These are phyloP conservation scores for Penicillium italicum DNA, from an alignment of 2,329 filamentous ascomycete genomes.

Conservation along the genomic window DNA sequence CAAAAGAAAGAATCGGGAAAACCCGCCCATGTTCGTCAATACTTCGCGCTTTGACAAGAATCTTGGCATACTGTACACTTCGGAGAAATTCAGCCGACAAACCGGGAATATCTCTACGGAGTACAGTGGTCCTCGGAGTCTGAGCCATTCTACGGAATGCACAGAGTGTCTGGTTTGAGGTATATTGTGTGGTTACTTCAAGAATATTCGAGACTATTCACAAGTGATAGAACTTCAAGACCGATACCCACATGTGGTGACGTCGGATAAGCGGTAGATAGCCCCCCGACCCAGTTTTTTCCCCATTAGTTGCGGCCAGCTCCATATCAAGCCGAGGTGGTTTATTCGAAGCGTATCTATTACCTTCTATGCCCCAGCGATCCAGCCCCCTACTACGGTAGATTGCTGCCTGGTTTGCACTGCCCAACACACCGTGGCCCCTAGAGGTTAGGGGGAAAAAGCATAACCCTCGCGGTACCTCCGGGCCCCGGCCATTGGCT, in stretches of 20 bases:
- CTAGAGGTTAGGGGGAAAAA: neutral
- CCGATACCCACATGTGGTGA: slow-evolving; percentile 17
- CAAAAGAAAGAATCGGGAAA: slow-evolving; percentile 1
- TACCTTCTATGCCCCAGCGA: neutral
- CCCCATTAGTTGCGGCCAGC: slow-evolving; percentile 8
- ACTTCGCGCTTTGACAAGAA: slow-evolving; percentile 7
- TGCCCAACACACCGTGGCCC: neutral
- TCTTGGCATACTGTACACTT: slow-evolving; percentile 3
- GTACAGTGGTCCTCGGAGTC: slow-evolving; percentile 17
- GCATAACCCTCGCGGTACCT: neutral
- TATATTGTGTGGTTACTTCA: neutral
- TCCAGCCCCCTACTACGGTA: neutral
- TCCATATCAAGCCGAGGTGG: slow-evolving; percentile 11
- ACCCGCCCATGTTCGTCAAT: slow-evolving; percentile 4
- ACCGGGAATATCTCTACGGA: slow-evolving; percentile 11
- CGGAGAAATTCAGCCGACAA: slow-evolving; percentile 3
- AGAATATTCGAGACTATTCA: slow-evolving; percentile 1
- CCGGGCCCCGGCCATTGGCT: neutral
- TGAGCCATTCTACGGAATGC: neutral
- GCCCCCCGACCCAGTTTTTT: slow-evolving; percentile 23
- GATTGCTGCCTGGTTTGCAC: neutral
- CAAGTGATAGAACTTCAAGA: slow-evolving; percentile 9
- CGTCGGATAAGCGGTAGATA: slow-evolving; percentile 17
- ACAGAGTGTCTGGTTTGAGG: neutral
- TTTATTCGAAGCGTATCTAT: slow-evolving; percentile 10